Evolutionary conservation across 139 green algal genomes (phyloP), one percentile per base, ranked within the genome.

Genomic region (Chlorella ohadii): DNA sequence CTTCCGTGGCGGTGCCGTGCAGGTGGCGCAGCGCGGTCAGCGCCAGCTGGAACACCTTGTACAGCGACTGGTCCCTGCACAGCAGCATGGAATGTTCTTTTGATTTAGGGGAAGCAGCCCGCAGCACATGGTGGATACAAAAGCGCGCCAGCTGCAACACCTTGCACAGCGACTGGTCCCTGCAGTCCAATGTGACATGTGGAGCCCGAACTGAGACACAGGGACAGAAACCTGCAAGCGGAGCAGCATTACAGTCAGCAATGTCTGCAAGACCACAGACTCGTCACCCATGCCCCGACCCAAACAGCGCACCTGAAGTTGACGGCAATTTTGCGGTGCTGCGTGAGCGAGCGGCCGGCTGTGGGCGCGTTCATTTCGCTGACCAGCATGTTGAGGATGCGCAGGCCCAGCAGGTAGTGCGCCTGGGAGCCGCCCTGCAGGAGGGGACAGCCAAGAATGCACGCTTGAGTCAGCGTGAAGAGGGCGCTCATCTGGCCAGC

Each of bases 331-430:
- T 99, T 99, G 25, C 97, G 89, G 84, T 99, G 97, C 89, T 98
- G 93, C 31, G 95, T 98, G 17, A 99, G 88, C 15, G 96, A 98
- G 39, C 94, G 88, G 5, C 96, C 96, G 1, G 94, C 92, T 7
- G 90, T 97, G 22, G 95, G 88, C 70, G 92, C 89, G 88, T 99
- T 99, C 91, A 99, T 97, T 84, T 99, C 97, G 55, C 89, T 51
- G 19, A 99, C 96, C 27, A 98, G 85, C 77, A 94, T 94, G 87
- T 94, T 94, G 15, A 99, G 87, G 1, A 99, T 92, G 57, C 94
- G 93, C 27, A 99, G 91, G 6, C 94, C 97, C 41, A 99, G 88
- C 31, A 97, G 90, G 88, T 98, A 99, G 87, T 98, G 95, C 38
- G 79, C 57, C 39, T 78, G 82, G 19, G 78, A 87, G 6, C 47